phyloP scores from a whole-genome alignment of 805 yeast genomes.

The Myxozyma vanderwaltii region DNA sequence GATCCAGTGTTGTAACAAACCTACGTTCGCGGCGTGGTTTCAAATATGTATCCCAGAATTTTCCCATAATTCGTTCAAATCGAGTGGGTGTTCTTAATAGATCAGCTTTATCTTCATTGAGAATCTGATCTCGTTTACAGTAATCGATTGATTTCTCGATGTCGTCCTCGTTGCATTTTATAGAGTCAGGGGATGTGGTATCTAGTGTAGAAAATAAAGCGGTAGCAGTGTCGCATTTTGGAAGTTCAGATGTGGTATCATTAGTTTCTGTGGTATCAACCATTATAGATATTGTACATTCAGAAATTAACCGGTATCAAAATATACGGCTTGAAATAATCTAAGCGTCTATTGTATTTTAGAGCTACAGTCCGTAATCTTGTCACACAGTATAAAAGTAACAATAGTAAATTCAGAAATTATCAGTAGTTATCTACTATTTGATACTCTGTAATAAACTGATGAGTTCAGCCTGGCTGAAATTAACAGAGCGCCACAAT shows the following conservation, averaged over 20 bases:
- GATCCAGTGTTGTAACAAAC: slow-evolving; percentile 15
- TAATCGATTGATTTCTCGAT: no score
- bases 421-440: no score
- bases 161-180: no score
- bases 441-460: background rate
- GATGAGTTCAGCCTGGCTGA: background rate
- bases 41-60: slow-evolving; percentile 15
- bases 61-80: background rate
- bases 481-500: background rate
- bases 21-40: slow-evolving; percentile 12
- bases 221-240: background rate
- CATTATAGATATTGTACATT: background rate
- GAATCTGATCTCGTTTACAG: background rate
- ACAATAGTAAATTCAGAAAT: background rate
- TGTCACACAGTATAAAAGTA: no score
- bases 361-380: no score
- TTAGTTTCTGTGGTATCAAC: background rate
- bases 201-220: no score
- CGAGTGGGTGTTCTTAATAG: background rate
- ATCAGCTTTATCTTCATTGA: background rate
- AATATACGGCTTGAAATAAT: no score
- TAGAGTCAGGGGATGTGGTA: no score
- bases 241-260: background rate
- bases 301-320: no score
- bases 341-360: no score